Base-by-base conservation (phyloP, 2,329 filamentous ascomycete genomes). In the Teratosphaeriaceae sp. region DNA sequence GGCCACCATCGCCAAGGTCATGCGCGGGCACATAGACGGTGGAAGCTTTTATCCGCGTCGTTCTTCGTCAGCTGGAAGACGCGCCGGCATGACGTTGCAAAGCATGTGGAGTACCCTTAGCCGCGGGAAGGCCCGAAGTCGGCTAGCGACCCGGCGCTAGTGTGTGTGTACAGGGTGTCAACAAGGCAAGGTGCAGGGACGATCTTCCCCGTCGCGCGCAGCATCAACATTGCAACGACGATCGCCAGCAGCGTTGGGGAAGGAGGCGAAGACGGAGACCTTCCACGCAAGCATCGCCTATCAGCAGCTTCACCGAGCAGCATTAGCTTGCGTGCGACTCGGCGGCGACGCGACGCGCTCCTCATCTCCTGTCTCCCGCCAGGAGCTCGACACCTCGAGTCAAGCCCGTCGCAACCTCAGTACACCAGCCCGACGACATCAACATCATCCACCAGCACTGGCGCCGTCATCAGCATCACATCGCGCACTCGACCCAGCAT, bases 271-370 rank as follows among this genome's bases (percentile, higher is more conserved):
- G 18, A 13, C 22, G n/a, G n/a, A n/a, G n/a, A n/a, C n/a, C n/a
- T n/a, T 24, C 13, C 37, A 37, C 19, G 18, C 21, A 13, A 16
- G 42, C 42, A 44, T 40, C 42, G 42, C 42, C 35, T 40, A 38
- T 9, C 24, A 18, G 35, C 42, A 44, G 18, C 29, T 40, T 38
- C 34, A 44, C 15, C 21, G 21, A 44, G 42, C 42, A 44, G 42
- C 29, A 19, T 30, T 43, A 43, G 5, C 23, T 3, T 2, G 23
- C 9, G 26, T 19, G 15, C 5, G n/a, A 24, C n/a, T 5, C 4
- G 37, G 8, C 18, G 20, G 5, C 8, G 5, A 29, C 37, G 37
- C 37, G 37, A 29, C 24, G 38, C 38, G 26, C 12, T 34, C 26
- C 15, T n/a, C n/a, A n/a, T n/a, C n/a, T n/a, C n/a, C n/a, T n/a